Percentiles rank a stretch among this genome's conserved stretches.
These are phyloP conservation scores for Endotrypanum monterogeii DNA, from an alignment of 208 protist species.

Conservation along the genomic window DNA sequence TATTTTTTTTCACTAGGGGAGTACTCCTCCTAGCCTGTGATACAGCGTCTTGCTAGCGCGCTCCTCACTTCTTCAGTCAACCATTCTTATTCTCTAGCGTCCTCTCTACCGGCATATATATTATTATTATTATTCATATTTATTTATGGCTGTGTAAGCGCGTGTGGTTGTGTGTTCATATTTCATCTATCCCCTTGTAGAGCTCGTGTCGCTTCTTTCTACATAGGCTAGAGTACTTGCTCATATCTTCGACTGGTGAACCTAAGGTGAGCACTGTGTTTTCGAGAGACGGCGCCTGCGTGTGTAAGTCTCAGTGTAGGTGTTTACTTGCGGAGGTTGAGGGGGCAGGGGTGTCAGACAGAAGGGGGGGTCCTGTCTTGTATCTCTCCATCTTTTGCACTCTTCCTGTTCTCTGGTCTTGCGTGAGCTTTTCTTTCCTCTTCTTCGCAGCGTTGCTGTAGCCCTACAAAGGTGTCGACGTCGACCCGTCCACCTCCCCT, in stretches of 20 bases:
- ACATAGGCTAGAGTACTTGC: not conserved
- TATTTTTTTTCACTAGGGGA: no score
- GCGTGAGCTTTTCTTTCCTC: not conserved
- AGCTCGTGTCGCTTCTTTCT: no score
- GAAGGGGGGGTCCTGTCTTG: no score
- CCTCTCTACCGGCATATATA: not conserved
- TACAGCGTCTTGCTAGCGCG: no score
- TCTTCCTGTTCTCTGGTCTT: not conserved
- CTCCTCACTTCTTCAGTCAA: not conserved
- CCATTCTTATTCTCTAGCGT: not conserved
- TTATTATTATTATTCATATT: no score
- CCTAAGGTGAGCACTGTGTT: not conserved
- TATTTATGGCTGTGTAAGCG: no score
- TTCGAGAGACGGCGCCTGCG: not conserved
- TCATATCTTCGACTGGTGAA: not conserved
- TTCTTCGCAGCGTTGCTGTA: not conserved
- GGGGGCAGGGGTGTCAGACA: no score
- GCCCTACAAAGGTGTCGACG: not conserved
- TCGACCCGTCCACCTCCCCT: not conserved
- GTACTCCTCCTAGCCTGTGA: not conserved
- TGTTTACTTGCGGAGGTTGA: not conserved
- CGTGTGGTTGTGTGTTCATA: not conserved
- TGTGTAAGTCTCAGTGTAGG: not conserved
- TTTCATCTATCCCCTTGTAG: not conserved
- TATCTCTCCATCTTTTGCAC: not conserved